Evolutionary conservation across 345 rosid species (phyloP).

Genomic region (Syzygium grande): DNA sequence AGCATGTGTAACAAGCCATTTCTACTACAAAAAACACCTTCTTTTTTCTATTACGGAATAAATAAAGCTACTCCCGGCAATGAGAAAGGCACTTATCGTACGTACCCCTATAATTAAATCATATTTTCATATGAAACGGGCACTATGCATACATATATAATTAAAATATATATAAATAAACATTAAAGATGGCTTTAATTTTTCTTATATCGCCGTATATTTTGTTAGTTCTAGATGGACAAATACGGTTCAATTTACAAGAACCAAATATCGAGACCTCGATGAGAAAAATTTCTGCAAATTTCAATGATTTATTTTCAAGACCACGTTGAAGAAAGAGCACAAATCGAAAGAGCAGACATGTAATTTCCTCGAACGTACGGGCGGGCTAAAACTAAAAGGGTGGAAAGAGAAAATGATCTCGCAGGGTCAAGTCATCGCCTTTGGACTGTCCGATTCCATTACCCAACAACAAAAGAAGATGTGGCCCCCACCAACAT

Average conservation of each 20-base stretch:
- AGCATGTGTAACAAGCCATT: background rate
- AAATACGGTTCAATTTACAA: background rate
- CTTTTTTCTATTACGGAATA: background rate
- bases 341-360: background rate
- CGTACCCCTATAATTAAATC: rapidly evolving
- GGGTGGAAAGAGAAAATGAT: background rate
- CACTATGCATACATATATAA: background rate
- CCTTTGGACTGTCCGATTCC: background rate
- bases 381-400: background rate
- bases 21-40: background rate
- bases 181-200: background rate
- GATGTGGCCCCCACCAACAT: no score
- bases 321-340: background rate
- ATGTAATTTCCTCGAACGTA: background rate
- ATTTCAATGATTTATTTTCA: background rate
- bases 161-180: background rate
- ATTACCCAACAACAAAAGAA: no score
- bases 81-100: background rate
- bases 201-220: background rate
- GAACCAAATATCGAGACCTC: background rate
- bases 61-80: background rate
- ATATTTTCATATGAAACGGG: background rate
- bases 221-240: background rate
- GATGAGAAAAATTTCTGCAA: background rate
- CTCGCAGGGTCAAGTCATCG: background rate